Base-by-base conservation (phyloP, 2,329 filamentous ascomycete genomes). In the Microdochium bolleyi region DNA sequence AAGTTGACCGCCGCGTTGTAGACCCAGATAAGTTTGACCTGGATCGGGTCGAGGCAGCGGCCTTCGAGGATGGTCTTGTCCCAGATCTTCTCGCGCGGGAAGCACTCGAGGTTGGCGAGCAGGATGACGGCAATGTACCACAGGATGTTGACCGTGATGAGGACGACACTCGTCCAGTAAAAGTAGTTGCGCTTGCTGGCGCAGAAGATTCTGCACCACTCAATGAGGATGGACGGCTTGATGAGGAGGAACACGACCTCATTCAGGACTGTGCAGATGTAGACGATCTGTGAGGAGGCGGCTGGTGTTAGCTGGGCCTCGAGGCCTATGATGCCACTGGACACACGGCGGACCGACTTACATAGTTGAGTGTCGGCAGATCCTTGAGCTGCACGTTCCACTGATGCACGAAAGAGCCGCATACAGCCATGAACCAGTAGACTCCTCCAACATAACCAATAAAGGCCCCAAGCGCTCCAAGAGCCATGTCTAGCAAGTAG, bases 371-470 rank as follows among this genome's bases (percentile, higher is more conserved):
- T n/a, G 9, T 27, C 10, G 44, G 19, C 5, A 61, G 4, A 16
- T 56, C 52, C 8, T 48, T 51, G 19, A 58, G 11, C 5, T 53
- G 54, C 9, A 61, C 16, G 21, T 61, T 48, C 61, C 60, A 62
- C 16, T 56, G 53, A 27, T 60, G 58, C 0, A 61, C 54, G 50
- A 57, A 62, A 11, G 59, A 51, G n/a, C 58, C 60, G 24, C 16
- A 27, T 2, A 25, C 11, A 3, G 25, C 14, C 10, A 49, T 19
- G 34, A 55, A 38, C 3, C 25, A 19, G 8, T 22, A 49, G 27
- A 49, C 13, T 19, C 44, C 46, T 11, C 51, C 50, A 27, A 44
- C 37, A n/a, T 44, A 51, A 16, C 32, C 22, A 48, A 49, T 51
- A 46, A 38, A 24, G n/a, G 30, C 19, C 54, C 55, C 55, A 16